phyloP scores from a whole-genome alignment of 257 asterid genomes.

The Cynanchum wilfordii region DNA sequence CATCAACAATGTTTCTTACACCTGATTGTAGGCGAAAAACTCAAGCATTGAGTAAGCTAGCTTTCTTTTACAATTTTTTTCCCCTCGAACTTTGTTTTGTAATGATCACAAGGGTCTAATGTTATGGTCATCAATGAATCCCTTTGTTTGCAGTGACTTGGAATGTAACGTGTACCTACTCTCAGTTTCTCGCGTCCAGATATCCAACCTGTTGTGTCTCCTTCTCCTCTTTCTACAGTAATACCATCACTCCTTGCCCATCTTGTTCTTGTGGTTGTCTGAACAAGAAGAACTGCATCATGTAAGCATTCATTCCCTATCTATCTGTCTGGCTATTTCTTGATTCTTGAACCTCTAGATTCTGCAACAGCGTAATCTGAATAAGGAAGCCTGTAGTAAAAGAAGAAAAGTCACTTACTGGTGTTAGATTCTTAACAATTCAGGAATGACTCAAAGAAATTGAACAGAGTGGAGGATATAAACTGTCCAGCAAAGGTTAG shows the following conservation, averaged over 20 bases:
- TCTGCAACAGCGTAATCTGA: neutral
- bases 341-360: neutral
- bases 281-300: conserved; percentile 52
- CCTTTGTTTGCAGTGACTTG: conserved; percentile 60
- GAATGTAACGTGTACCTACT: conserved; percentile 76
- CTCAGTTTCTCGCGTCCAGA: conserved; percentile 53
- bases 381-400: neutral
- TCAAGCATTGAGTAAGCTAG: conserved; percentile 59
- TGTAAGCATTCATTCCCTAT: conserved; percentile 27
- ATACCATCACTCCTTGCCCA: conserved; percentile 65
- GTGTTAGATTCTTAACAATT: conserved; percentile 8
- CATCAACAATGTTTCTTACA: conserved; percentile 53
- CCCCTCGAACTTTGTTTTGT: neutral
- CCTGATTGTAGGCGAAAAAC: conserved; percentile 63
- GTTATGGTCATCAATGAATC: neutral
- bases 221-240: conserved; percentile 67
- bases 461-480: conserved; percentile 44
- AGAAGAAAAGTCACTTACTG: neutral
- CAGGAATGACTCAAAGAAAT: conserved; percentile 45
- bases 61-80: neutral
- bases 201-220: conserved; percentile 72
- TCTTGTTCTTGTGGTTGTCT: conserved; percentile 73
- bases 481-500: conserved; percentile 70
- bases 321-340: neutral
- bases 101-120: neutral